Conservation (phyloP, 2,329 filamentous ascomycete genomes). For the Arthrobotrys sphaeroides region DNA sequence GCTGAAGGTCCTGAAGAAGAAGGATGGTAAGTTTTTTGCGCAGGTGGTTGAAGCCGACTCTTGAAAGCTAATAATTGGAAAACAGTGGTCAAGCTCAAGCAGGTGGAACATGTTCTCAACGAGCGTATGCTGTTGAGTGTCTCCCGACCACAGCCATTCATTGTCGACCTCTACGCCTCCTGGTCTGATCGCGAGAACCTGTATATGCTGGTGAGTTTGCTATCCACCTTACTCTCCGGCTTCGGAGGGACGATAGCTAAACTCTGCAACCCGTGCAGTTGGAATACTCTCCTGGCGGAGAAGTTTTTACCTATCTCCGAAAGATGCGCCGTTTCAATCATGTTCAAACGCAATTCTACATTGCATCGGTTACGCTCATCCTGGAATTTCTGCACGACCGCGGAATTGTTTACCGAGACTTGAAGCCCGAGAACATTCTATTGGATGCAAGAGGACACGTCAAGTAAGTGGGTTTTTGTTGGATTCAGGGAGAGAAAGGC, state of each 20-base stretch:
- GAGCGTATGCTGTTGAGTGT: constrained; percentile 81
- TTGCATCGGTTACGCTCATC: constrained; percentile 82
- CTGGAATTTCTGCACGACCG: constrained; percentile 82
- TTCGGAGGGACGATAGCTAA: not conserved
- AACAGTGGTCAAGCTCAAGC: constrained; percentile 80
- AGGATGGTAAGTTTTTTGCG: constrained; percentile 62
- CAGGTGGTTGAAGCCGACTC: not conserved
- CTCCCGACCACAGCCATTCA: constrained; percentile 82
- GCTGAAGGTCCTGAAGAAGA: constrained; percentile 61
- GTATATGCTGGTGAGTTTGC: constrained; percentile 74
- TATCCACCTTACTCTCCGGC: not conserved
- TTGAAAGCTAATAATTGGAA: constrained; percentile 42
- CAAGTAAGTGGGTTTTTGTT: constrained; percentile 18
- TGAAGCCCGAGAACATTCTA: constrained; percentile 84
- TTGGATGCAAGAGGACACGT: constrained; percentile 81
- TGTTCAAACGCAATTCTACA: constrained; percentile 80
- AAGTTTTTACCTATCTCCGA: constrained; percentile 84
- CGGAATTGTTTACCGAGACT: constrained; percentile 79
- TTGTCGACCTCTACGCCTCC: constrained; percentile 79
- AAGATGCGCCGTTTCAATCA: constrained; percentile 82
- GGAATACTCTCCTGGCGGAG: constrained; percentile 67
- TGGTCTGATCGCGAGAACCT: constrained; percentile 82
- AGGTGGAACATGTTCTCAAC: constrained; percentile 85
- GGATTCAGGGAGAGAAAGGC: not conserved
- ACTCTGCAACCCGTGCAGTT: constrained; percentile 45